A percentile compares a stretch with the other conserved stretches of the same genome.
phyloP scores from a whole-genome alignment of 1,139 yeast genomes.

The Lodderomyces metapsilosis region DNA sequence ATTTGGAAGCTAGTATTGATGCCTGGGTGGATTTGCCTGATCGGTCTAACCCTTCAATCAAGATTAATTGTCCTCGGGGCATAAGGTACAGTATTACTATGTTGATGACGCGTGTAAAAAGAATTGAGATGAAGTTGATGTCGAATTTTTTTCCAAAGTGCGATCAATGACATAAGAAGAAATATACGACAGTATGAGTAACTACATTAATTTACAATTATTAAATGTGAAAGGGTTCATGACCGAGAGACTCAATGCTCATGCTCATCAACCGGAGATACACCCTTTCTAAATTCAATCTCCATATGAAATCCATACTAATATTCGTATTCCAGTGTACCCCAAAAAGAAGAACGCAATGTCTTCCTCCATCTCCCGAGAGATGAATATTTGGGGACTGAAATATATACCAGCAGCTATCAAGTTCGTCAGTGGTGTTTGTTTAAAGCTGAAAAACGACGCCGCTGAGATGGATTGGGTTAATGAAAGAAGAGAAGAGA shows the following conservation, averaged over 20 bases:
- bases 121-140: neutral
- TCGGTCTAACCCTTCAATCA: slow-evolving; percentile 91
- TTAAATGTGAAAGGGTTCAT: slow-evolving; percentile 42
- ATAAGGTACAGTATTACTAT: no score
- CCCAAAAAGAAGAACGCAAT: slow-evolving; percentile 10
- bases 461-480: slow-evolving; percentile 33
- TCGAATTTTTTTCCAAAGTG: no score
- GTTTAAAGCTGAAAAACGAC: slow-evolving; percentile 27
- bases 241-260: slow-evolving; percentile 45
- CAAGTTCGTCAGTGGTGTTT: slow-evolving; percentile 27
- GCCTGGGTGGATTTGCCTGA: slow-evolving; percentile 96
- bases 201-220: no score
- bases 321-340: slow-evolving; percentile 3
- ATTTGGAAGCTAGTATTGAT: slow-evolving; percentile 35
- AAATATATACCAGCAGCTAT: slow-evolving; percentile 25
- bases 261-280: slow-evolving; percentile 49
- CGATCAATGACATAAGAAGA: no score
- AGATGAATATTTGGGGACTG: neutral
- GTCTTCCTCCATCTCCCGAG: slow-evolving; percentile 8
- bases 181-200: no score
- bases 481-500: slow-evolving; percentile 7
- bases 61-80: slow-evolving; percentile 68
- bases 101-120: no score
- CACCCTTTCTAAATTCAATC: slow-evolving; percentile 33
- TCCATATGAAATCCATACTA: slow-evolving; percentile 21